These are phyloP conservation scores for Saccharomycopsis guyanensis DNA, from an alignment of 805 yeast genomes.

Conservation along the genomic window DNA sequence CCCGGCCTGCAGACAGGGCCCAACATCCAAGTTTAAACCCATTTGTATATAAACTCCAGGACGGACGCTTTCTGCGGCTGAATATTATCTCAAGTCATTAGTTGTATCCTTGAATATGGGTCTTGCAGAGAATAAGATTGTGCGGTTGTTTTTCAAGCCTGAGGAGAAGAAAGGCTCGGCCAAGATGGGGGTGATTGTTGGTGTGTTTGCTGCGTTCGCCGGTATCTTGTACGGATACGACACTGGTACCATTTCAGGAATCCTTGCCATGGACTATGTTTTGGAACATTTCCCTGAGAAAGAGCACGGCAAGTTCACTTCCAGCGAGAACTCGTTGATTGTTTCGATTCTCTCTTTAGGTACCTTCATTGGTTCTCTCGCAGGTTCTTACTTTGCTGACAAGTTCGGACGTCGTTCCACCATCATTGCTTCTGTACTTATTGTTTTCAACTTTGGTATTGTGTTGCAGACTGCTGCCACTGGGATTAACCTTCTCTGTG, in stretches of 20 bases:
- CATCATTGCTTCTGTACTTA: conserved; percentile 35
- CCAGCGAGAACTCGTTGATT: conserved; percentile 47
- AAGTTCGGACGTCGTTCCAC: conserved; percentile 47
- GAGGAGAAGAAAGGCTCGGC: conserved; percentile 37
- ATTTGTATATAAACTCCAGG: too few species aligned
- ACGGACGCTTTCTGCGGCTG: too few species aligned
- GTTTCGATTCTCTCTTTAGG: conserved; percentile 73
- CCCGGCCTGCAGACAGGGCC: neutral
- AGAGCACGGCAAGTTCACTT: conserved; percentile 27
- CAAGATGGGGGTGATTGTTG: conserved; percentile 40
- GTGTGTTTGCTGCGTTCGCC: conserved; percentile 60
- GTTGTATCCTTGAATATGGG: too few species aligned
- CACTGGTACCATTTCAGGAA: conserved; percentile 58
- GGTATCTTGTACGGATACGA: conserved; percentile 64
- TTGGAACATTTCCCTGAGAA: conserved; percentile 32
- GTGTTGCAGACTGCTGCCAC: conserved; percentile 41
- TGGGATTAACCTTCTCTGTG: conserved; percentile 43
- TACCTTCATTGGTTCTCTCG: conserved; percentile 51
- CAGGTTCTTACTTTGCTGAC: conserved; percentile 53
- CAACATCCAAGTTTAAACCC: too few species aligned
- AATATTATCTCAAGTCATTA: too few species aligned
- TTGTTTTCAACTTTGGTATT: conserved; percentile 47
- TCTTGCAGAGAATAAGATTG: neutral
- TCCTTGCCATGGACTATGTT: conserved; percentile 56
- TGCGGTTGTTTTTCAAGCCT: neutral